Base-by-base conservation (phyloP, 305 asterid species). In the Salvia sclarea region DNA sequence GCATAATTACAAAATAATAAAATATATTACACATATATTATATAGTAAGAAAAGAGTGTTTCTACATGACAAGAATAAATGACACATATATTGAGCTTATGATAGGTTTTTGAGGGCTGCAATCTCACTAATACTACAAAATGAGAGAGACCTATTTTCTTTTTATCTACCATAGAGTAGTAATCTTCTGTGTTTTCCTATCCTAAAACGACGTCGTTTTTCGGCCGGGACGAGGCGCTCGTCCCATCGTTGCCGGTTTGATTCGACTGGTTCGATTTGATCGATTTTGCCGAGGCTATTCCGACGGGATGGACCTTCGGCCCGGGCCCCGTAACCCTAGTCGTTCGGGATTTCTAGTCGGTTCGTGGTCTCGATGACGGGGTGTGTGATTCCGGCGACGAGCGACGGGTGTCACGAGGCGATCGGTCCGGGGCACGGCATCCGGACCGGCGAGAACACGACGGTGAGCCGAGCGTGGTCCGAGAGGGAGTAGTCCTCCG, bases 401-500 rank as follows among this genome's bases (percentile, higher is more conserved):
- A 11, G 41, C 31, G 20, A 18, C 6, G 13, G 16, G 37, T 6
- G 52, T 82, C 81, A 79, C 28, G 71, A 74, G 28, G 77, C 7
- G 49, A 59, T 67, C 66, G 80, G 50, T 28, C 96, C 83, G 44
- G 89, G 84, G 83, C 96, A 90, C 3, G 91, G 86, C 97, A 90
- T 93, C 80, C 87, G 75, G 47, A 86, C 75, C 0, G 98, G 98
- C 44, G 98, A 90, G 76, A 93, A 85, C 0, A 93, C 97, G 40
- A 93, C 97, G 0, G 98, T 93, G 33, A 93, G 96, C 13, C 92
- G 84, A 40, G 97, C 97, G 40, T 90, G 98, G 83, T 93, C 98
- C 1, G 98, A 93, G 58, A 93, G 98, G 69, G 88, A 88, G 84
- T 90, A 93, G 47, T 93, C 82, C 56, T 93, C 97, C 0, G 98